Percentiles rank a stretch among this genome's conserved stretches.
Conservation (phyloP, 1,284 basidiomycete species). For the Butyriboletus regius region DNA sequence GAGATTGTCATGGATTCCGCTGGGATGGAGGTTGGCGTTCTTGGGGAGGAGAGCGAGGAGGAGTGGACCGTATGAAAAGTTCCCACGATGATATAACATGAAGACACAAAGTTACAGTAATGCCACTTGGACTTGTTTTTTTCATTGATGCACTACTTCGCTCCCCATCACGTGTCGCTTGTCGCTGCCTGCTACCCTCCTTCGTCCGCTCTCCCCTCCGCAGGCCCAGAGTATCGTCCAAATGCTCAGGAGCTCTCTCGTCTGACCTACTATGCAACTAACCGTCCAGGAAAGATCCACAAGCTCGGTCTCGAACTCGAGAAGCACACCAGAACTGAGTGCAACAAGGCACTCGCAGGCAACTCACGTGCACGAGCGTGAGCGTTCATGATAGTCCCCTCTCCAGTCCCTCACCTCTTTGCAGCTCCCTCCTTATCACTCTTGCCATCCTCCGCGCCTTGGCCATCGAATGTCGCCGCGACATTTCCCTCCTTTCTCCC, state of each 20-base stretch:
- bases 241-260: conserved; percentile 86
- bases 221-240: conserved; percentile 75
- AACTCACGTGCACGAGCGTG: conserved; percentile 77
- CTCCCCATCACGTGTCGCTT: conserved; percentile 79
- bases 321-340: conserved; percentile 66
- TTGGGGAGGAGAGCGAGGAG: conserved; percentile 55
- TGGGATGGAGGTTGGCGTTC: conserved; percentile 44
- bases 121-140: no score
- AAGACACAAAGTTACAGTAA: no score
- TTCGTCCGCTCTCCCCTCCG: conserved; percentile 65
- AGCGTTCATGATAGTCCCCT: conserved; percentile 30
- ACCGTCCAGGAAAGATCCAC: conserved; percentile 81
- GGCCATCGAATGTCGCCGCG: conserved; percentile 82
- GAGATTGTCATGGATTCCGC: conserved; percentile 41
- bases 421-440: conserved; percentile 77
- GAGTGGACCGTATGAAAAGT: conserved; percentile 17
- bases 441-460: conserved; percentile 79
- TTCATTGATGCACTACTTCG: conserved; percentile 52
- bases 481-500: conserved; percentile 75
- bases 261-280: conserved; percentile 87
- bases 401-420: background rate
- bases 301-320: conserved; percentile 82
- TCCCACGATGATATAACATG: conserved; percentile 2
- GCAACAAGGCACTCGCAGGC: conserved; percentile 58
- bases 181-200: conserved; percentile 88